These are phyloP conservation scores for Talaromyces sp. DNA, from an alignment of 2,329 filamentous ascomycete genomes.

Conservation along the genomic window DNA sequence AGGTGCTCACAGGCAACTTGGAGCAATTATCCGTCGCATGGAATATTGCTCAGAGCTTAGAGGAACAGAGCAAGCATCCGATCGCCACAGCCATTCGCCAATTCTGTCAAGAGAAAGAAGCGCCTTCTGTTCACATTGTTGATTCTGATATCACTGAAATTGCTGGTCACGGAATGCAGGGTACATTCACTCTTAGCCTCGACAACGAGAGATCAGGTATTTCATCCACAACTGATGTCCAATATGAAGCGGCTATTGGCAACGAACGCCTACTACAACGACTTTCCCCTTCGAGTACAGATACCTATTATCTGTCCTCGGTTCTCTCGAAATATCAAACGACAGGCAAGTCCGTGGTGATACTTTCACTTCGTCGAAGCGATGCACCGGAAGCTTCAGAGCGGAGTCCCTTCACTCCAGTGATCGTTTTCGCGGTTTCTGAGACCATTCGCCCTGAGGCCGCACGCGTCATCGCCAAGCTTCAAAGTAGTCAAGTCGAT, in stretches of 20 bases:
- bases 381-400: neutral
- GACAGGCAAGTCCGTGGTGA: conserved; percentile 43
- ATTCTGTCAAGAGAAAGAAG: conserved; percentile 43
- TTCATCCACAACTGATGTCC: conserved; percentile 17
- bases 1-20: conserved; percentile 33
- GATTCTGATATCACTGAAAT: conserved; percentile 51
- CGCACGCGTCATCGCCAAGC: conserved; percentile 58
- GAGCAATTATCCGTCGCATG: conserved; percentile 41
- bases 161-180: conserved; percentile 57
- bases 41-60: conserved; percentile 48
- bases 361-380: conserved; percentile 38
- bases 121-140: conserved; percentile 11
- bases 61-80: conserved; percentile 59
- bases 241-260: conserved; percentile 52
- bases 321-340: conserved; percentile 40
- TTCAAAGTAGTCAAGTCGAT: conserved; percentile 63
- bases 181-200: conserved; percentile 42
- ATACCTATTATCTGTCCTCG: conserved; percentile 35
- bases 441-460: conserved; percentile 79
- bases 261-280: conserved; percentile 53
- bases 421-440: conserved; percentile 69
- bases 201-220: conserved; percentile 17
- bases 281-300: conserved; percentile 25
- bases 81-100: conserved; percentile 54
- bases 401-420: conserved; percentile 45